Conservation (phyloP, 805 yeast genomes). For the Myxozyma geophila region DNA sequence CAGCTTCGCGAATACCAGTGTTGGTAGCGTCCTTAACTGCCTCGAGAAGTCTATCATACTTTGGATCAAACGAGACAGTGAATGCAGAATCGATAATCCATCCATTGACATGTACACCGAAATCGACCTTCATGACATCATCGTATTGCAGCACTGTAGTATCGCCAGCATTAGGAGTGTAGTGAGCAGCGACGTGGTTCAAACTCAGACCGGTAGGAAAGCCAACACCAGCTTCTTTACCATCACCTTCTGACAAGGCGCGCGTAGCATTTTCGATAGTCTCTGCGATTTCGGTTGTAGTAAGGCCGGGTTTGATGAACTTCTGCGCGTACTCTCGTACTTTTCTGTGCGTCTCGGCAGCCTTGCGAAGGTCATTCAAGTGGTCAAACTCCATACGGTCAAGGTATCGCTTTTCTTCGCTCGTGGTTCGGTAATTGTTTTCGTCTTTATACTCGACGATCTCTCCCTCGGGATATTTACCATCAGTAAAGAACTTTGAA, state of each 20-base stretch:
- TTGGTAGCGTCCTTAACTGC: conserved; percentile 94
- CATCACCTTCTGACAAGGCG: conserved; percentile 65
- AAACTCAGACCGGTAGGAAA: conserved; percentile 97
- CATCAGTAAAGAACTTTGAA: conserved; percentile 68
- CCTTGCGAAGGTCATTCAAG: conserved; percentile 92
- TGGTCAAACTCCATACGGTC: conserved; percentile 62
- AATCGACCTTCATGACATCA: conserved; percentile 95
- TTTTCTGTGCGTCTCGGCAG: conserved; percentile 93
- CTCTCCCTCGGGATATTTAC: conserved; percentile 83
- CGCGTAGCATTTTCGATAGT: conserved; percentile 84
- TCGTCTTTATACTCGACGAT: conserved; percentile 78
- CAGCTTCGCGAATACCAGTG: conserved; percentile 90
- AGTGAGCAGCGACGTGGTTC: conserved; percentile 96
- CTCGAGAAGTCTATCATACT: conserved; percentile 74
- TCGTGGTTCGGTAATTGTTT: conserved; percentile 70
- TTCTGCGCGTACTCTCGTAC: conserved; percentile 80
- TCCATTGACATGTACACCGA: conserved; percentile 96
- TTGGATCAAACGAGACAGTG: conserved; percentile 84
- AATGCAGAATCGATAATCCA: conserved; percentile 93
- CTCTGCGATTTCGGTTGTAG: conserved; percentile 87
- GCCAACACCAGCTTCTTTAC: conserved; percentile 79
- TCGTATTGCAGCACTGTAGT: conserved; percentile 76
- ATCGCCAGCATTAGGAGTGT: conserved; percentile 96
- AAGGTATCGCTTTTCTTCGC: conserved; percentile 81
- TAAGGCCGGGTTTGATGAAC: conserved; percentile 85